Percentiles rank a stretch among this genome's conserved stretches.
Conservation (phyloP, 305 asterid species). For the Nicotiana rustica region DNA sequence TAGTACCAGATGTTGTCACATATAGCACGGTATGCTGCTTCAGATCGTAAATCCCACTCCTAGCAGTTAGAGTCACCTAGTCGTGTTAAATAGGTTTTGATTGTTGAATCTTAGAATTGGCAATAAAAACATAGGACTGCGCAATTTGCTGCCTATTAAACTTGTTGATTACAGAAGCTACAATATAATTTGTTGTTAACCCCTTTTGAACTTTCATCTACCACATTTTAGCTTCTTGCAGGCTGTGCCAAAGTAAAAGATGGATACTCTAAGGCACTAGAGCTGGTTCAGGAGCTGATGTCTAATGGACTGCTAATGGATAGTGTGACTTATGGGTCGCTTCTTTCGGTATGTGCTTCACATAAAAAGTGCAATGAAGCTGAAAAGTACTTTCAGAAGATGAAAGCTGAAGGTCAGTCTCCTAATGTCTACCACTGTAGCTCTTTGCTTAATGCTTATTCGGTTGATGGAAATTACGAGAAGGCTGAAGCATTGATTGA, state of each 20-base stretch:
- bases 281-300: slow-evolving; percentile 77
- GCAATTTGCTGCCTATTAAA: not conserved
- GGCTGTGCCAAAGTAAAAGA: slow-evolving; percentile 81
- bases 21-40: slow-evolving; percentile 83
- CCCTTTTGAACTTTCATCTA: slow-evolving; percentile 16
- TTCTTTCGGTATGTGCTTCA: slow-evolving; percentile 89
- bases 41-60: slow-evolving; percentile 19
- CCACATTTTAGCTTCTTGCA: slow-evolving; percentile 68
- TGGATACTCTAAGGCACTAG: slow-evolving; percentile 80
- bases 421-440: slow-evolving; percentile 93
- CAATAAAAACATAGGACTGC: not conserved
- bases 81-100: not conserved
- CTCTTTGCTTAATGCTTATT: slow-evolving; percentile 91
- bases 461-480: slow-evolving; percentile 67
- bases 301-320: slow-evolving; percentile 80
- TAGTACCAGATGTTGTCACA: slow-evolving; percentile 86
- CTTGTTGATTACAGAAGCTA: slow-evolving; percentile 26
- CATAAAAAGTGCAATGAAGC: slow-evolving; percentile 75
- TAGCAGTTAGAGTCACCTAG: slow-evolving; percentile 25
- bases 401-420: slow-evolving; percentile 85
- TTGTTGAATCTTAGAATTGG: slow-evolving; percentile 25
- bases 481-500: slow-evolving; percentile 78
- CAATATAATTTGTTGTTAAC: not conserved
- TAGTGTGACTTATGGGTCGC: slow-evolving; percentile 76
- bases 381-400: slow-evolving; percentile 78